Evolutionary conservation across 139 green algal genomes (phyloP), one percentile per base, ranked within the genome.

Genomic region (Spirogloea muscicola): DNA sequence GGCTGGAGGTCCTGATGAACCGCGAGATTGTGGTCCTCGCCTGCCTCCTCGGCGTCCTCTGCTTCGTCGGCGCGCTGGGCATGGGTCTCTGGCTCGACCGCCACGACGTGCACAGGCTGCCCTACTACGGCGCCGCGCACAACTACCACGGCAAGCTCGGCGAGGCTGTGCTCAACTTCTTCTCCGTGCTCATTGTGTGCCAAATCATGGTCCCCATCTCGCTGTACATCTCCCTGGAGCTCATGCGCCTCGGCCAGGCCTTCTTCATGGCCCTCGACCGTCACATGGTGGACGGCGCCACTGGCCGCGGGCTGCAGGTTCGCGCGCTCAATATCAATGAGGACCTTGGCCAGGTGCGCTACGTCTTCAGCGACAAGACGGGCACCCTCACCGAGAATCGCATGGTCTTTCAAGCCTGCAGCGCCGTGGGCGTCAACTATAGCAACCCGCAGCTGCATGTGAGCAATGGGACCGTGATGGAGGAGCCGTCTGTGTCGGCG

Each of bases 131-230:
- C 29, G 38, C 44, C 25, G 9, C 9, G 3, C 29, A 66, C 39
- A 18, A 78, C 25, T 77, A 74, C 58, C 21, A 55, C 7, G 68
- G 76, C n/a, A 18, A n/a, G 40, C 16, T 18, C 6, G 57, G 52
- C 36, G 68, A 80, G 38, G 76, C 76, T 33, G 87, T 94, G 43
- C 70, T 96, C 51, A 95, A 91, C 1, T 94, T 88, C 61, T 95
- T 89, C 84, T 90, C 27, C 21, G 52, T 69, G 5, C 29, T 82
- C 38, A 82, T 96, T 64, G 77, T 96, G 48, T 86, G 90, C 25
- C 90, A 87, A 16, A 96, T 97, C 78, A 86, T 99, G 58, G 92
- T 99, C 34, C 94, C 94, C 63, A 99, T 99, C 77, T 94, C 90
- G 0, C 86, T 99, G 59, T 99, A 96, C 71, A 94, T 99, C 36